Percentiles rank a stretch among this genome's conserved stretches.
Conservation (phyloP, 345 rosid species). For the Eucalyptus melliodora region DNA sequence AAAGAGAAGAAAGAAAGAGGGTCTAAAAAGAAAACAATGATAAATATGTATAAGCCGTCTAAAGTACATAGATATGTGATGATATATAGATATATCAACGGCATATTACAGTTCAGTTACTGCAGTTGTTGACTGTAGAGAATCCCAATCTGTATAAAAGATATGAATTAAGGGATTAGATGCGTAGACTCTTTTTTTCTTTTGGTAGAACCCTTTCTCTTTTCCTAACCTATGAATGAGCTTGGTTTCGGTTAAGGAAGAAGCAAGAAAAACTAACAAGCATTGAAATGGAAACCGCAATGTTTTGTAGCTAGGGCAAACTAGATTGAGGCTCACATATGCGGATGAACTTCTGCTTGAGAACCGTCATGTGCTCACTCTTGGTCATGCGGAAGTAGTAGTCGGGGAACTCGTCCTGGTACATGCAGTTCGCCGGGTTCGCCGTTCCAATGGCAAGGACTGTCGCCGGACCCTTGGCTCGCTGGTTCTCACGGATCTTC, state of each 20-base stretch:
- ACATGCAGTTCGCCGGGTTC: background rate
- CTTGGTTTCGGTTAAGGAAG: background rate
- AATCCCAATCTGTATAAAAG: background rate
- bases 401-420: background rate
- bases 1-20: too few species aligned
- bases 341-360: constrained; percentile 7
- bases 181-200: background rate
- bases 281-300: background rate
- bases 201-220: background rate
- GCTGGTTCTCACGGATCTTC: background rate
- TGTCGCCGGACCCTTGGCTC: background rate
- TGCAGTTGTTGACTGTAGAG: background rate
- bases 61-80: background rate
- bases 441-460: constrained; percentile 9
- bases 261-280: background rate
- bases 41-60: background rate
- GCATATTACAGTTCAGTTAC: background rate
- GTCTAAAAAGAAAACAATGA: background rate
- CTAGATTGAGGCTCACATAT: background rate
- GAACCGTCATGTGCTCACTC: background rate
- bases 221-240: background rate
- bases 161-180: background rate
- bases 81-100: too few species aligned
- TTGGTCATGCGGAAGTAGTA: background rate
- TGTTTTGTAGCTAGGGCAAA: background rate